phyloP scores from a whole-genome alignment of 2,329 filamentous ascomycete species.

The Harringtonia aguacate region DNA sequence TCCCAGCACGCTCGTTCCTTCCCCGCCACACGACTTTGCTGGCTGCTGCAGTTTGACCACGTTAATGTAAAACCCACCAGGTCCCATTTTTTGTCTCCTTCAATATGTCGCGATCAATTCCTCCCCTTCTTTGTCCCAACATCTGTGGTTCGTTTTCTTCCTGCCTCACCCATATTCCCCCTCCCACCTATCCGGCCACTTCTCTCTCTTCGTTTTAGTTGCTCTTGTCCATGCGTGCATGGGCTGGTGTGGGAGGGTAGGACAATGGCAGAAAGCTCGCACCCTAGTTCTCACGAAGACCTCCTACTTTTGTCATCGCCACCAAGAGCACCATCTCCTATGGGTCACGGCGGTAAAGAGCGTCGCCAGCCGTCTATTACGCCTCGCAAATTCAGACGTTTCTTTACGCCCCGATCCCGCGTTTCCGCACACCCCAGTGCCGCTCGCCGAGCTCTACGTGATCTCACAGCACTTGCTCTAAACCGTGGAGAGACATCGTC shows the following conservation, averaged over 20 bases:
- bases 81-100: not conserved
- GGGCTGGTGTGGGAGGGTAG: not conserved
- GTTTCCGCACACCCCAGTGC: constrained; percentile 26
- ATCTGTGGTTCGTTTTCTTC: not conserved
- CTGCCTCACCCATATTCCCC: too few species aligned
- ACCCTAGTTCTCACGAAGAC: not conserved
- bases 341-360: constrained; percentile 24
- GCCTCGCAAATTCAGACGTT: constrained; percentile 40
- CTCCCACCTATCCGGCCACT: not conserved
- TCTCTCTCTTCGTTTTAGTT: not conserved
- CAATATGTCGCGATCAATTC: not conserved
- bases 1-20: constrained; percentile 7
- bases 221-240: not conserved
- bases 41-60: constrained; percentile 3
- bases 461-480: constrained; percentile 27
- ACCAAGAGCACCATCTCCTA: constrained; percentile 11
- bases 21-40: constrained; percentile 12
- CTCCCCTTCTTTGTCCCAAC: not conserved
- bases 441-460: constrained; percentile 27
- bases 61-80: constrained; percentile 4
- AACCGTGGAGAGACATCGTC: constrained; percentile 30
- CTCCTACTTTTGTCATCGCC: constrained; percentile 14
- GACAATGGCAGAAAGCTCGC: constrained; percentile 13
- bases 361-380: constrained; percentile 40
- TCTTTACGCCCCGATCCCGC: constrained; percentile 40